Percentiles rank a stretch among this genome's conserved stretches.
Conservation (phyloP, 148 eudicot species). For the Vaccinium vitisidaea region DNA sequence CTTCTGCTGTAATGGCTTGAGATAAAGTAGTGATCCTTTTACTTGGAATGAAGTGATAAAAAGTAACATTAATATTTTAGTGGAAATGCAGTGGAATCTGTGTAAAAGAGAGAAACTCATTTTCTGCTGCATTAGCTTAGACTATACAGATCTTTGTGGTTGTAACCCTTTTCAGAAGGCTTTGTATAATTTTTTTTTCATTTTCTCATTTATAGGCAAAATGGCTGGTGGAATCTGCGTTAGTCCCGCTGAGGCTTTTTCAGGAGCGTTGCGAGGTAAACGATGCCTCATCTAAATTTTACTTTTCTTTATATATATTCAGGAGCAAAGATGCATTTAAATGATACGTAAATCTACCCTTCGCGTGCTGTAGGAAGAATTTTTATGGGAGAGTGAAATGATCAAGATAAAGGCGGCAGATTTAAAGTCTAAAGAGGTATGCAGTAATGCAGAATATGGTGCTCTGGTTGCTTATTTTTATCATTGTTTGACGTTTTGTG, state of each 20-base stretch:
- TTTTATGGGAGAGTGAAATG: slow-evolving; percentile 95
- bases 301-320: slow-evolving; percentile 13
- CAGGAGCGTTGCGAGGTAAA: slow-evolving; percentile 98
- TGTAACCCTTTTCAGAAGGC: not conserved
- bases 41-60: not conserved
- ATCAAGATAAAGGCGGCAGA: slow-evolving; percentile 96
- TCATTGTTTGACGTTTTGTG: not conserved
- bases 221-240: slow-evolving; percentile 87
- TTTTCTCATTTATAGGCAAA: slow-evolving; percentile 58
- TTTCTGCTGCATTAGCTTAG: not conserved
- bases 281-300: slow-evolving; percentile 6
- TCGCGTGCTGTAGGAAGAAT: slow-evolving; percentile 66
- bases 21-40: not conserved
- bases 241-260: slow-evolving; percentile 81
- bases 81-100: not conserved
- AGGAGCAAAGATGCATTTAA: not conserved
- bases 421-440: slow-evolving; percentile 97
- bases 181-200: slow-evolving; percentile 9
- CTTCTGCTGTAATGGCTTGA: not conserved
- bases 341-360: not conserved
- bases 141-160: not conserved
- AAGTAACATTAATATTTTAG: not conserved
- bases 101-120: not conserved
- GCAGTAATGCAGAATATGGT: not conserved
- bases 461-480: not conserved